phyloP scores from a whole-genome alignment of 2,329 filamentous ascomycete species.

The Colletotrichum sp. region DNA sequence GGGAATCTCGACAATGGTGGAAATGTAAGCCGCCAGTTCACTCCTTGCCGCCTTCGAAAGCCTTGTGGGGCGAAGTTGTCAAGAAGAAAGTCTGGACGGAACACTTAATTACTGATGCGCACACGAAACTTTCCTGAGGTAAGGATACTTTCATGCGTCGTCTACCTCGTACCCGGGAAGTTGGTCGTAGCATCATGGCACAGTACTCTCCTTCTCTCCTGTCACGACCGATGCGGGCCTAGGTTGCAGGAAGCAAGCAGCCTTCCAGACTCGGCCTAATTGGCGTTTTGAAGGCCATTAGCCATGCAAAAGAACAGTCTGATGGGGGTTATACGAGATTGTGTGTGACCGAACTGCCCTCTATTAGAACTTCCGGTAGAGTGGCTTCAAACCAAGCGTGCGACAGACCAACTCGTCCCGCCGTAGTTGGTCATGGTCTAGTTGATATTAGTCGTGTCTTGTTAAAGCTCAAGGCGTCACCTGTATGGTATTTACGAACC shows the following conservation, averaged over 20 bases:
- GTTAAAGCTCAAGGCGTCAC: background rate
- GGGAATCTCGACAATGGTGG: background rate
- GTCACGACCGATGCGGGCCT: accelerated
- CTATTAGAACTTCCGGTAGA: background rate
- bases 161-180: background rate
- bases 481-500: accelerated
- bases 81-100: background rate
- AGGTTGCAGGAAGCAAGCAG: background rate
- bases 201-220: background rate
- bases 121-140: background rate
- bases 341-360: background rate
- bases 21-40: accelerated
- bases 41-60: background rate
- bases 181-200: background rate
- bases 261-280: background rate
- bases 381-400: background rate
- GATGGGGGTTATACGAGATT: background rate
- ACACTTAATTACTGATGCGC: background rate
- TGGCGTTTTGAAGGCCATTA: accelerated
- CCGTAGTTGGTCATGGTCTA: background rate
- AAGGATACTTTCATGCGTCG: background rate
- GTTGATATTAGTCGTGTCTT: background rate
- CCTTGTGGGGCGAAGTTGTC: background rate
- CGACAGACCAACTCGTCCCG: accelerated
- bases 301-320: accelerated